Base-by-base conservation (phyloP, 345 rosid genomes). In the Durio zibethinus region DNA sequence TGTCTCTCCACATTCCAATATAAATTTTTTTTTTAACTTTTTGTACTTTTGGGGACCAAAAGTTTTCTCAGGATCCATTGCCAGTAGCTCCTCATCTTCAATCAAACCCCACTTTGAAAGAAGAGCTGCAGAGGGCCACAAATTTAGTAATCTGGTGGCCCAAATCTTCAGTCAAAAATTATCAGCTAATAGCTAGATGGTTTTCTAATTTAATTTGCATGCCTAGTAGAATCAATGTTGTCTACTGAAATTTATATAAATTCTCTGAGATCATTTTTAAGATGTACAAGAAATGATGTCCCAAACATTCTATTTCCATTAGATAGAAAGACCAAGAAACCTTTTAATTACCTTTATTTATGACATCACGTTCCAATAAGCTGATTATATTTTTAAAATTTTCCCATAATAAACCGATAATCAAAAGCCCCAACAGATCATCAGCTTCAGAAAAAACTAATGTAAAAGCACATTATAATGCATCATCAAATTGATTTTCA, bases 331-430 rank as follows among this genome's bases (percentile, higher is more conserved):
- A 25, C 10, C 27, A 20, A 31, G 5, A 33, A 31, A 4, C 29
- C 57, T 45, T 61, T 61, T 45, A 75, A 69, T 45, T 47, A 45
- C 73, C 57, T 63, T 74, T 75, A 40, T 61, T 36, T 29, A 27
- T 75, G 70, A 75, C 59, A 43, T 75, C 77, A 61, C 69, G 29
- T 75, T 61, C 70, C 77, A 61, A 61, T 47, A 75, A 21, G 4
- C 23, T 33, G 0, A 16, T 31, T 12, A 10, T 35, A 1, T 35
- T 16, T 64, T 15, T 35, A 16, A 14, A 16, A 16, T 50, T 50
- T 50, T 50, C 40, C 1, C 1, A 69, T 43, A 25, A 43, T 68
- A 40, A 43, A 0, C 63, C 2, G 35, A 73, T 61, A 29, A 61
- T 31, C 45, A 43, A 29, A n/a, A 45, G 1, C 33, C 15, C 21